A percentile compares a stretch with the other conserved stretches of the same genome.
phyloP scores from a whole-genome alignment of 176 grass and related monocot species.

The Musa itinerans region DNA sequence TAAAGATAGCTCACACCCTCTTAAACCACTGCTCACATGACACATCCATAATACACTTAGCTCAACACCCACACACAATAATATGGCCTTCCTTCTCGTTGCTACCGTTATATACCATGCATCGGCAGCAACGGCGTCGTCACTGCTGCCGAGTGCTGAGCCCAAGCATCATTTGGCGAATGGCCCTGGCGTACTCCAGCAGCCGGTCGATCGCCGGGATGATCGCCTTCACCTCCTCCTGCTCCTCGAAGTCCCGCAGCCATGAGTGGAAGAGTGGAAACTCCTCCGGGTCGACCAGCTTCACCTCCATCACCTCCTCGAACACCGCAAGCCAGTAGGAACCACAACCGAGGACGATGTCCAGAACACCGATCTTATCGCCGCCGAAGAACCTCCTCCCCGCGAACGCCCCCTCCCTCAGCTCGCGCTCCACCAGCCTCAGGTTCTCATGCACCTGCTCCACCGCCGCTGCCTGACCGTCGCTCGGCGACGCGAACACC shows the following conservation, averaged over 20 bases:
- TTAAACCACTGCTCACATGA: too few species aligned
- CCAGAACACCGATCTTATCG: not conserved
- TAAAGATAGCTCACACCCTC: too few species aligned
- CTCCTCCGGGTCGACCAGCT: not conserved
- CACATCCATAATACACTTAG: too few species aligned
- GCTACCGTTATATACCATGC: too few species aligned
- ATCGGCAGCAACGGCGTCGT: not conserved
- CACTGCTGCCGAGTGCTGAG: not conserved
- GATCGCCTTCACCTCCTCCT: not conserved
- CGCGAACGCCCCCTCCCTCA: conserved; percentile 4
- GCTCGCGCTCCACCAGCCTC: not conserved
- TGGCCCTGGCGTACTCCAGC: not conserved
- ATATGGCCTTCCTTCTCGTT: too few species aligned
- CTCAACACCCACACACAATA: too few species aligned
- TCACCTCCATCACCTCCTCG: not conserved
- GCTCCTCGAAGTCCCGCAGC: not conserved
- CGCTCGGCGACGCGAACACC: not conserved
- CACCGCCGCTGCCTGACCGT: not conserved
- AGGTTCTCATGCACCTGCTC: not conserved
- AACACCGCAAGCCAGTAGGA: not conserved
- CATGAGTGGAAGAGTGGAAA: not conserved
- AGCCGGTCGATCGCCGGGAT: not conserved
- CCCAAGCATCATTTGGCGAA: not conserved
- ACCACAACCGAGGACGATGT: not conserved
- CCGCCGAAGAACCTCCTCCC: not conserved